These are phyloP conservation scores for Dacryopinax primogenitus DNA, from an alignment of 768 basidiomycete genomes.

Conservation along the genomic window DNA sequence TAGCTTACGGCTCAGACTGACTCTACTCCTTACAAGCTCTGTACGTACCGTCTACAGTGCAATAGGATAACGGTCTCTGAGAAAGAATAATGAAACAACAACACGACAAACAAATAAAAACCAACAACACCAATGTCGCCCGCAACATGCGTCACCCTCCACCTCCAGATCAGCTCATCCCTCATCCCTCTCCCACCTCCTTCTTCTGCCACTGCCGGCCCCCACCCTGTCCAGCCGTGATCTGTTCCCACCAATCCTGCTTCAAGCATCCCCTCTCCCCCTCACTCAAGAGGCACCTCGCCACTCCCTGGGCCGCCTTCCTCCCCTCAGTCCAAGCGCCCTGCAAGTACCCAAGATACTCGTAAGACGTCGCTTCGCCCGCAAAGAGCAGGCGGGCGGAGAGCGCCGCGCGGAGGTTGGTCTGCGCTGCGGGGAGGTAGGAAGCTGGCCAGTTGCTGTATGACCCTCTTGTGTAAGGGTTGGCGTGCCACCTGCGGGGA, in stretches of 20 bases:
- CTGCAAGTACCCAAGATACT: conserved; percentile 26
- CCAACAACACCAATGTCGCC: too few species aligned
- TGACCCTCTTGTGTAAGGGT: conserved; percentile 45
- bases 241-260: neutral
- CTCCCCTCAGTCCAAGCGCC: neutral
- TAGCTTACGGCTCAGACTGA: too few species aligned
- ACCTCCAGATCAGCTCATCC: too few species aligned
- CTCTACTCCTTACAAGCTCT: too few species aligned
- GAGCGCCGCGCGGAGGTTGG: conserved; percentile 35
- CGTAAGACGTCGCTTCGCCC: conserved; percentile 46
- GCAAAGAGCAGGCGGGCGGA: conserved; percentile 44
- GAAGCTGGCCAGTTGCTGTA: conserved; percentile 61
- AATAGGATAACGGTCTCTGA: too few species aligned
- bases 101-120: too few species aligned
- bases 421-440: conserved; percentile 25
- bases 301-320: neutral
- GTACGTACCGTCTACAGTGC: too few species aligned
- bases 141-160: too few species aligned
- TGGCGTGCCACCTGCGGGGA: conserved; percentile 34
- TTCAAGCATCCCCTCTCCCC: neutral
- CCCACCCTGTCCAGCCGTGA: neutral
- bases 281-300: neutral
- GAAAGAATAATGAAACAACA: too few species aligned
- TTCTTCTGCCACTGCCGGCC: neutral
- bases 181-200: neutral